Percentiles rank a stretch among this genome's conserved stretches.
Conservation (phyloP, 441 rosid species). For the Jatropha multifida region DNA sequence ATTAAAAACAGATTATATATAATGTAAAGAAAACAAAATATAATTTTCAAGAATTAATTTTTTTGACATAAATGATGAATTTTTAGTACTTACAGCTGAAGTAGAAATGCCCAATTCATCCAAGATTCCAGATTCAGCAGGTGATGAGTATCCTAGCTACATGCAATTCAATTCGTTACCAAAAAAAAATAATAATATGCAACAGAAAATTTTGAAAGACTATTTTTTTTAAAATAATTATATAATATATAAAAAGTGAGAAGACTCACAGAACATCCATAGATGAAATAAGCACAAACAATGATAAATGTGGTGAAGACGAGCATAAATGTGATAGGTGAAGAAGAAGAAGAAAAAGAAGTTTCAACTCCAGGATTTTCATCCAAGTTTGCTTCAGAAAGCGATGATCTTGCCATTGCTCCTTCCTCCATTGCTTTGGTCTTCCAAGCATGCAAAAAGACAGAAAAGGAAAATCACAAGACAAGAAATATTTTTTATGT, state of each 20-base stretch:
- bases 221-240: too few relatives aligned
- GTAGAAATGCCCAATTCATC: conserved; percentile 52
- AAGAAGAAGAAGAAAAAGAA: too few relatives aligned
- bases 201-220: too few relatives aligned
- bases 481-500: too few relatives aligned
- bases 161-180: not conserved
- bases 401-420: not conserved
- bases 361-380: too few relatives aligned
- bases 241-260: not conserved
- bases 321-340: not conserved
- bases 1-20: too few relatives aligned
- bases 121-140: conserved; percentile 57
- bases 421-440: not conserved
- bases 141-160: conserved; percentile 56
- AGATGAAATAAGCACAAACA: not conserved
- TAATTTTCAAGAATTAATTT: not conserved
- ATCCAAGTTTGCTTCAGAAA: not conserved
- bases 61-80: not conserved
- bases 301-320: not conserved
- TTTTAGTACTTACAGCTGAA: conserved; percentile 39
- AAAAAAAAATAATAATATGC: too few relatives aligned
- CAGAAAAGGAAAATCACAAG: too few relatives aligned
- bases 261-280: not conserved
- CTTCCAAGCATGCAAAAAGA: too few relatives aligned
- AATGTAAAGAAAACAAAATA: not conserved